Evolutionary conservation across 495 filamentous ascomycete genomes (phyloP).

Genomic region (Podospora comata): DNA sequence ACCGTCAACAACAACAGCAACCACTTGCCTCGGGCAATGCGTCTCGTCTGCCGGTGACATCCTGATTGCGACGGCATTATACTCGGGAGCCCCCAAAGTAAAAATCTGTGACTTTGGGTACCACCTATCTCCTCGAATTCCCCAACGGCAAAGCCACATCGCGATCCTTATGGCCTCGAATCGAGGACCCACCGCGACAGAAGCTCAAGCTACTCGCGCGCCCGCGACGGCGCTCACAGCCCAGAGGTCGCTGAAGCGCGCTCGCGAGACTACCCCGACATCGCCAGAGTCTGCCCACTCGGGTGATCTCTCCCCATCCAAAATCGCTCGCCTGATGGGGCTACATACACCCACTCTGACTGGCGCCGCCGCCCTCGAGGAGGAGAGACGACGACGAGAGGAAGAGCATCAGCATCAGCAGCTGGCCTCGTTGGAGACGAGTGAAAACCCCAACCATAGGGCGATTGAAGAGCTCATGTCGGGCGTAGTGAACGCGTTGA

Average conservation of each 20-base stretch:
- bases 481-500: constrained; percentile 48
- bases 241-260: constrained; percentile 48
- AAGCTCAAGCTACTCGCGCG: constrained; percentile 43
- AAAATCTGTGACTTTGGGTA: background rate
- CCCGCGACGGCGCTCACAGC: constrained; percentile 31
- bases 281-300: constrained; percentile 37
- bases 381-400: constrained; percentile 50
- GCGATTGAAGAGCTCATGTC: constrained; percentile 55
- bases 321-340: constrained; percentile 48
- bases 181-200: constrained; percentile 44
- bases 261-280: constrained; percentile 46
- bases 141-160: constrained; percentile 9
- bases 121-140: background rate
- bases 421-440: constrained; percentile 38
- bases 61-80: constrained; percentile 18
- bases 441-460: constrained; percentile 53
- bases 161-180: constrained; percentile 42
- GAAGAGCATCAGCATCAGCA: constrained; percentile 46
- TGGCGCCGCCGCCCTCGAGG: constrained; percentile 54
- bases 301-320: constrained; percentile 49
- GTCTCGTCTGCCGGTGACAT: constrained; percentile 36
- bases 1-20: background rate
- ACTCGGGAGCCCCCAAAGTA: background rate
- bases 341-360: constrained; percentile 44
- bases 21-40: constrained; percentile 38